Evolutionary conservation across 345 rosid species (phyloP), one percentile per base, ranked within the genome.

Genomic region (Dipteronia sinensis): DNA sequence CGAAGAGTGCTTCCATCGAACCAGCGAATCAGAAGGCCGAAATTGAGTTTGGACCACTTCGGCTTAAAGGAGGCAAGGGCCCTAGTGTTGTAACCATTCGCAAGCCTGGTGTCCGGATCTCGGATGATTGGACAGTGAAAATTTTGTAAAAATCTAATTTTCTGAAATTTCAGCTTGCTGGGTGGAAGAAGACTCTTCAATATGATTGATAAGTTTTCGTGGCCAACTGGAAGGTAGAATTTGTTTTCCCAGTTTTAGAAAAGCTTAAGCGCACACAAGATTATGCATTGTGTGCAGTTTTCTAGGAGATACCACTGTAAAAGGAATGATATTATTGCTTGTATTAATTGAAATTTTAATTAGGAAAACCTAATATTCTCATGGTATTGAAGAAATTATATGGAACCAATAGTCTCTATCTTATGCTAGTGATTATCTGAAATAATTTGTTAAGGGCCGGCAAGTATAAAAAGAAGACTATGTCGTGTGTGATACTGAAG

Each of bases 51-150:
- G 98, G 94, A 23, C 97, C 98, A 7, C 81, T 97, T 46, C 78
- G 75, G 69, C 79, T 92, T 82, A 79, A 46, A 55, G 89, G 87
- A 7, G 85, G 82, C 15, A 74, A 73, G 9, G 75, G 83, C 46
- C 78, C 91, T 44, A 84, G 87, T 79, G 88, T 83, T 17, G 80
- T 86, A 76, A 97, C 98, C 59, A 80, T 97, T 47, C 89, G 98
- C 64, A 94, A 92, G 81, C 98, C 99, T 46, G 89, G 88, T 71
- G 97, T 93, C 40, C 85, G 84, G 47, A 88, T 97, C 62, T 81
- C 88, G 20, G 95, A 89, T 64, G 93, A 94, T 77, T 97, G 99
- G 99, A 87, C 92, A 38, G 71, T 97, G 8, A 86, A 87, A 87
- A 74, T 93, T 82, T 75, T 90, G 84, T 91, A 81, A 90, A 74